Conservation (phyloP, 164 flowering plant genomes). For the Sextonia rubra region DNA sequence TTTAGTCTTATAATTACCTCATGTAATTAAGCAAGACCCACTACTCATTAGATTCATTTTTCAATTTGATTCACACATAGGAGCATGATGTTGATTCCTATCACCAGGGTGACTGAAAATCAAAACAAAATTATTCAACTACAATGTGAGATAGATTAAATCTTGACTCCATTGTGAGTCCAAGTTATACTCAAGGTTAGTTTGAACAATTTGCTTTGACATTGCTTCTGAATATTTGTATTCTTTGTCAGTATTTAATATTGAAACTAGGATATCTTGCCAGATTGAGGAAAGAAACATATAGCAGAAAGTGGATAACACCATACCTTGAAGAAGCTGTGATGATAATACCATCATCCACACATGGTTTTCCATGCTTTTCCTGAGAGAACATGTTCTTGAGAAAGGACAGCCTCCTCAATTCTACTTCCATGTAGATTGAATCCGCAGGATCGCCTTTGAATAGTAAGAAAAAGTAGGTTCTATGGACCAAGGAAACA, state of each 20-base stretch:
- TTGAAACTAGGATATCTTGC: no score
- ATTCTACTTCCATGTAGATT: constrained; percentile 86
- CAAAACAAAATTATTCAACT: no score
- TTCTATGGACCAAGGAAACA: constrained; percentile 74
- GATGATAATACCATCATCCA: constrained; percentile 24
- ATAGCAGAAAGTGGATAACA: not conserved
- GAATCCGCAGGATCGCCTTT: constrained; percentile 77
- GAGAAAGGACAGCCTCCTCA: constrained; percentile 67
- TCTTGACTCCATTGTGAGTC: not conserved
- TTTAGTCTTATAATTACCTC: no score
- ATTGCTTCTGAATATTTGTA: not conserved
- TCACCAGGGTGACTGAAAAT: no score
- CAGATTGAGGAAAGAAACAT: not conserved
- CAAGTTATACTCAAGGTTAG: not conserved
- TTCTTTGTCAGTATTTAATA: no score
- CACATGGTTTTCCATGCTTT: constrained; percentile 9
- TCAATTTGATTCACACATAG: no score
- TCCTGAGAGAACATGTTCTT: constrained; percentile 43
- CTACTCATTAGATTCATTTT: no score
- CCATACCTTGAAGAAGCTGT: constrained; percentile 59
- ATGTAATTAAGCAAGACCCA: no score
- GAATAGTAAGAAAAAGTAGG: constrained; percentile 78
- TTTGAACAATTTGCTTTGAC: not conserved
- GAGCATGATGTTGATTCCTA: no score
- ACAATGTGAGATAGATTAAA: no score